Conservation (phyloP, 202 grass and related monocot genomes). For the Musa balbisiana region DNA sequence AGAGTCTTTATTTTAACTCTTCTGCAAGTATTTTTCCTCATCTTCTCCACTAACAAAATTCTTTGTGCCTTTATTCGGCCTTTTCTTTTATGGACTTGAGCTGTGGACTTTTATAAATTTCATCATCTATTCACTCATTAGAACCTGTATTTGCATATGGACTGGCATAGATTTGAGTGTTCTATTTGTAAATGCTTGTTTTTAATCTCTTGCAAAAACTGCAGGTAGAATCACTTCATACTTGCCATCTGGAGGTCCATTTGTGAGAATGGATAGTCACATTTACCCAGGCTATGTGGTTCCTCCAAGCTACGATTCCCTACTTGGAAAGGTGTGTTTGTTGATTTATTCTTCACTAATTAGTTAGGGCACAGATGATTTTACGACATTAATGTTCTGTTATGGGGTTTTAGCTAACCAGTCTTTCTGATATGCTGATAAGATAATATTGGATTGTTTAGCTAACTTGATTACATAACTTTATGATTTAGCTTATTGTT, state of each 20-base stretch:
- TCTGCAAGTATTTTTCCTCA: neutral
- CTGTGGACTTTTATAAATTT: too few species aligned
- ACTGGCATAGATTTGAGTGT: neutral
- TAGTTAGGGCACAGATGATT: neutral
- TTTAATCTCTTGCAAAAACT: conserved; percentile 1
- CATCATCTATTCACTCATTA: neutral
- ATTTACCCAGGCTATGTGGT: conserved; percentile 52
- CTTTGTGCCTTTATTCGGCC: neutral
- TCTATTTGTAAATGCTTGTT: neutral
- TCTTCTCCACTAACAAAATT: neutral
- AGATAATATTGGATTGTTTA: neutral
- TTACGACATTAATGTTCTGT: neutral
- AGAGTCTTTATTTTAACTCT: neutral
- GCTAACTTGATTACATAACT: too few species aligned
- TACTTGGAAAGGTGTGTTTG: conserved; percentile 37
- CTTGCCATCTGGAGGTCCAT: conserved; percentile 45
- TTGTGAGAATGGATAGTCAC: conserved; percentile 58
- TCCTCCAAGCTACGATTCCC: conserved; percentile 44
- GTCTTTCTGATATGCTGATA: neutral
- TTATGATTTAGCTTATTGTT: conserved; percentile 32
- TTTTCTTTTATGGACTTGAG: too few species aligned
- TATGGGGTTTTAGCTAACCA: neutral
- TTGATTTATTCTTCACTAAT: neutral
- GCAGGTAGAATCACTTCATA: conserved; percentile 48
- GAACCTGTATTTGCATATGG: neutral